Base-by-base conservation (phyloP, 2,329 filamentous ascomycete species). In the Cercospora sojina region DNA sequence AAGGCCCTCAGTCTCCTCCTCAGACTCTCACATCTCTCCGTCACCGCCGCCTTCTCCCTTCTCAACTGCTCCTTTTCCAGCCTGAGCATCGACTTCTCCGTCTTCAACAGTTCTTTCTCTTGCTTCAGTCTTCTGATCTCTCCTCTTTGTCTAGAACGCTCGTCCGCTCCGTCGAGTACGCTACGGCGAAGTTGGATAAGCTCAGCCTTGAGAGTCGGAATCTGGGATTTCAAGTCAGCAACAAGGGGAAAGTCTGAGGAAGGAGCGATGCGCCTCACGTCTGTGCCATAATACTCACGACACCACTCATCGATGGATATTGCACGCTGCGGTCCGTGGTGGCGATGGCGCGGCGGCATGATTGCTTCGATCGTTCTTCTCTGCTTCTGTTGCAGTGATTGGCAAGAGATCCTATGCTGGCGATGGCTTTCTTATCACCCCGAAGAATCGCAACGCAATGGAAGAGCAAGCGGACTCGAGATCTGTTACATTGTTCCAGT, bases 251-350 rank as follows among this genome's bases (percentile, higher is more conserved):
- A 41, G 27, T 41, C 29, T 16, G 32, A 18, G 3, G 7, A 53
- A 1, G 2, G 12, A n/a, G 23, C 4, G 10, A n/a, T 55, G 8
- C 5, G 12, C 5, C n/a, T 23, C 23, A 62, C 59, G 47, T 73
- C 69, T 12, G 61, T 67, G 63, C 67, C 69, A 62, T 72, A 72
- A 35, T 59, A 65, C 13, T 69, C 60, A n/a, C 62, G 65, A 38
- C 41, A 64, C 10, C 66, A 32, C 25, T 67, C 32, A 55, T 72
- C 62, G 38, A 67, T 38, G 47, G 32, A 49, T 13, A 29, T 43
- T 47, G 57, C 38, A 20, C 27, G 56, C 49, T 64, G 27, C 47
- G 23, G 51, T 27, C 13, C 25, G 51, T 56, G 29, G 25, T 16
- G 13, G 13, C 13, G 20, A 23, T 27, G 23, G 20, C 18, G 43